Conservation (phyloP, 345 rosid species). For the Lepidium aucheri region DNA sequence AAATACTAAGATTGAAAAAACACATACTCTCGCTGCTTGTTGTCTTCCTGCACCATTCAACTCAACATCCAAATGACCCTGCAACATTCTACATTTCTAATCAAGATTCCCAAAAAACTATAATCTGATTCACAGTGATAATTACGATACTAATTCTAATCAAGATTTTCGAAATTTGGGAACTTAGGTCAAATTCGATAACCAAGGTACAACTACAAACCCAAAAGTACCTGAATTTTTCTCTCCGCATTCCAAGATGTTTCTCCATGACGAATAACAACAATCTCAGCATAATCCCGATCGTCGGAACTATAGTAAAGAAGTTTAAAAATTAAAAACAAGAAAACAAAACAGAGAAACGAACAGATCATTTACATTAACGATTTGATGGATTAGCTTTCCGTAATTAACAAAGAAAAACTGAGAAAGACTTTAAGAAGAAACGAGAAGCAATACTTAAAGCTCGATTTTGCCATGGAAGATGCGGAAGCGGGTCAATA, state of each 20-base stretch:
- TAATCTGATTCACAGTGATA: no score
- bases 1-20: not conserved
- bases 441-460: not conserved
- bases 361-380: not conserved
- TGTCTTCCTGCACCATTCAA: slow-evolving; percentile 68
- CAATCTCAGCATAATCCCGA: slow-evolving; percentile 43
- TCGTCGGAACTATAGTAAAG: slow-evolving; percentile 19
- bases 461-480: slow-evolving; percentile 21
- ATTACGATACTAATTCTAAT: not conserved
- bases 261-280: slow-evolving; percentile 80
- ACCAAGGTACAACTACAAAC: not conserved
- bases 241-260: slow-evolving; percentile 73
- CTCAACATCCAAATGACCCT: slow-evolving; percentile 86
- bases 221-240: slow-evolving; percentile 48
- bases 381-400: not conserved
- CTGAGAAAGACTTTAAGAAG: not conserved
- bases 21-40: slow-evolving; percentile 58
- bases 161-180: not conserved
- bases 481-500: not conserved
- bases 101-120: not conserved
- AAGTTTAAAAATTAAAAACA: not conserved
- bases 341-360: not conserved
- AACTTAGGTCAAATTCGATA: not conserved
- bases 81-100: not conserved
- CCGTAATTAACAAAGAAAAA: not conserved